Base-by-base conservation (phyloP, 1,139 yeast genomes). In the Keqinozyma sinolaborantium region DNA sequence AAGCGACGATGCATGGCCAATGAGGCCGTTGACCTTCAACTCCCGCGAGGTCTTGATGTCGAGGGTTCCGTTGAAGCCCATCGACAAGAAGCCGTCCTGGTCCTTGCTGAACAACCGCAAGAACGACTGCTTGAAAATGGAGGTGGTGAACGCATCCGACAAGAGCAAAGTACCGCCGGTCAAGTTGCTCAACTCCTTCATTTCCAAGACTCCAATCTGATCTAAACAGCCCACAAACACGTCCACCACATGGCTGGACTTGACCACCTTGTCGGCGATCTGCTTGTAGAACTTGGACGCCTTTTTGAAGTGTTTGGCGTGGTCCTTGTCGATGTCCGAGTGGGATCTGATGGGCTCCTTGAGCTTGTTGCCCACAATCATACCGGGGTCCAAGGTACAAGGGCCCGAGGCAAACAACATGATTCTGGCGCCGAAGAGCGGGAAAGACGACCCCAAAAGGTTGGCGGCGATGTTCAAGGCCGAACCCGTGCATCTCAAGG, bases 261-360 rank as follows among this genome's bases (percentile, higher is more conserved):
- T 74, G 34, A 73, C 74, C 26, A 65, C 68, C 46, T 84, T 83
- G 34, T 79, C 76, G 24, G 95, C 86, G 31, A 92, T 58, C 18
- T 72, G 69, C 43, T 86, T 95, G 60, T 90, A 94, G 54, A 79
- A 90, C 59, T 87, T 84, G 48, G 73, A 74, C 2, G 98, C 96
- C 60, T 87, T 86, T 57, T 88, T 86, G 67, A 83, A 86, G 60
- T 92, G 97, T 58, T 84, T 84, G 35, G 97, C 96, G 42, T 58
- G 64, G 41, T 64, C 69, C 36, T 79, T 70, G 50, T 88, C 96
- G 47, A 92, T 86, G 57, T 92, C 98, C 45, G 87, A 88, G 60
- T 92, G 99, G 4, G 97, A 90, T 70, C 99, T 79, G 48, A 94
- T 84, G 35, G 98, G 96, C 60, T 92, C 98, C 56, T 86, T 85